Evolutionary conservation across 345 rosid genomes (phyloP).

Genomic region (Pseudoturritis turrita): DNA sequence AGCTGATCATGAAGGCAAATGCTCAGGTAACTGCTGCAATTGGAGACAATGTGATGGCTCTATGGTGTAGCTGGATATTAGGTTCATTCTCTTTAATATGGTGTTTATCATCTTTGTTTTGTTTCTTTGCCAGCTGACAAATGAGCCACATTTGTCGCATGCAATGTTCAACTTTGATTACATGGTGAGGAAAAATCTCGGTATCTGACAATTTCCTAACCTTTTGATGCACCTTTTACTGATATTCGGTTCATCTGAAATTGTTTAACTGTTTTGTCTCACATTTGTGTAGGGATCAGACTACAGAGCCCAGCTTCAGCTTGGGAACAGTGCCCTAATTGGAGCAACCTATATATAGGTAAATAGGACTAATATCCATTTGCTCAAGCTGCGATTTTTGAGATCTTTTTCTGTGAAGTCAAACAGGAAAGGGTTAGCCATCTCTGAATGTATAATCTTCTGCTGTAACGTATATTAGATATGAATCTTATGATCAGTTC

Average conservation of each 20-base stretch:
- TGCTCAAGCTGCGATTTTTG: background rate
- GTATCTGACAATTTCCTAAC: background rate
- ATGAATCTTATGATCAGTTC: background rate
- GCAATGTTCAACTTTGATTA: constrained; percentile 87
- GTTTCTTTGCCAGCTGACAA: constrained; percentile 59
- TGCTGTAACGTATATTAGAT: background rate
- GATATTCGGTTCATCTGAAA: background rate
- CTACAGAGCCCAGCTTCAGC: constrained; percentile 78
- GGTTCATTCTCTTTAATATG: background rate
- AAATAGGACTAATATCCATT: constrained; percentile 11
- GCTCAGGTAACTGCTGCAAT: constrained; percentile 51
- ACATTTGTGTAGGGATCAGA: constrained; percentile 57
- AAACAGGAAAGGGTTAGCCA: too few relatives aligned
- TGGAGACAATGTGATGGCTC: background rate
- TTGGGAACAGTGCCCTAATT: constrained; percentile 75
- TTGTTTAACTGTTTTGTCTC: background rate
- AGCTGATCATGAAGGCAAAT: constrained; percentile 70
- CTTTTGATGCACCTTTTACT: background rate
- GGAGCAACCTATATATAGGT: constrained; percentile 98
- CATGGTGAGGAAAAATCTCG: constrained; percentile 49
- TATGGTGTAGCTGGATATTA: background rate
- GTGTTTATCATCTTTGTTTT: constrained; percentile 1
- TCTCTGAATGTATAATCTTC: background rate
- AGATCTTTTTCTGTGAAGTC: background rate
- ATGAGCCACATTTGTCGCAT: constrained; percentile 83